Conservation (phyloP, 202 grass and related monocot species). For the Thinopyrum obtusiflorum region DNA sequence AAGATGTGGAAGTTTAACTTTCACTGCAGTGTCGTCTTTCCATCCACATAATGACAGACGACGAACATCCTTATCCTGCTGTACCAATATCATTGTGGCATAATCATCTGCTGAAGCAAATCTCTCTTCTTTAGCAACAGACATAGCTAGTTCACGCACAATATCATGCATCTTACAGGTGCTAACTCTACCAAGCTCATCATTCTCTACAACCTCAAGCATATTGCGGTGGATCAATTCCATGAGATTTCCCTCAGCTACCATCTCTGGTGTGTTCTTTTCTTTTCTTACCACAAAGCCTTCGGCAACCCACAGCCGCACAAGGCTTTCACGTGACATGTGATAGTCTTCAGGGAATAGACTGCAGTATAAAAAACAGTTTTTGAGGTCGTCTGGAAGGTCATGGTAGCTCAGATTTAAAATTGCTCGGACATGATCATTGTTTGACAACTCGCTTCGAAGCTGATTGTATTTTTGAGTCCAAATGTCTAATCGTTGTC, state of each 20-base stretch:
- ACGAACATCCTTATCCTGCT: constrained; percentile 17
- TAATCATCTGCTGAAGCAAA: constrained; percentile 25
- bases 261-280: constrained; percentile 39
- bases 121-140: constrained; percentile 31
- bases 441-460: constrained; percentile 30
- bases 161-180: constrained; percentile 49
- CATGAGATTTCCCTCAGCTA: constrained; percentile 47
- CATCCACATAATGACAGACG: constrained; percentile 22
- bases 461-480: constrained; percentile 42
- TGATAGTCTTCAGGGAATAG: constrained; percentile 46
- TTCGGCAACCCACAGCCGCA: constrained; percentile 56
- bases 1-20: constrained; percentile 18
- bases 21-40: not conserved
- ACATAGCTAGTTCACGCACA: constrained; percentile 38
- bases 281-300: constrained; percentile 35
- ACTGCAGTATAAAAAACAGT: constrained; percentile 57
- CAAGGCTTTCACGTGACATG: constrained; percentile 38
- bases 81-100: not conserved
- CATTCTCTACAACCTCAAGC: constrained; percentile 28
- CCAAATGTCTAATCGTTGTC: constrained; percentile 33
- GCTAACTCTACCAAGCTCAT: constrained; percentile 33
- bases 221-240: constrained; percentile 47
- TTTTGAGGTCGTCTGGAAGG: constrained; percentile 41
- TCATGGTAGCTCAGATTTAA: constrained; percentile 43
- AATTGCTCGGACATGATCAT: constrained; percentile 28